Base-by-base conservation (phyloP, 2,329 filamentous ascomycete genomes). In the Exserohilum turcica region DNA sequence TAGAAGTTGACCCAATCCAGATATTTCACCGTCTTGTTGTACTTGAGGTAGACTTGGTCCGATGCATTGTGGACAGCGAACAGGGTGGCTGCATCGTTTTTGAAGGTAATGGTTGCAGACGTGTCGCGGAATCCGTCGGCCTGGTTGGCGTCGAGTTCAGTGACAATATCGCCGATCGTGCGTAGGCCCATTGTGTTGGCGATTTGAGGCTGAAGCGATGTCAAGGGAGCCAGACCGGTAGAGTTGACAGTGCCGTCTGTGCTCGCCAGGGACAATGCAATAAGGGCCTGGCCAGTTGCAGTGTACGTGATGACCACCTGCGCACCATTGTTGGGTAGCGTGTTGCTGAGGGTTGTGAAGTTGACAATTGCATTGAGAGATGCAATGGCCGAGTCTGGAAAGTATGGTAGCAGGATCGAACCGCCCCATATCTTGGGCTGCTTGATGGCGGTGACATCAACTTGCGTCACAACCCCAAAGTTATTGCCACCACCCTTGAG, bases 401-500 rank as follows among this genome's bases (percentile, higher is more conserved):
- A 32, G 29, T 32, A 32, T 9, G 29, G 29, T 5, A 32, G 29
- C 29, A 32, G 29, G 12, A 32, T 32, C 29, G 29, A 32, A 9
- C 29, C 29, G 29, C 29, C 29, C 29, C 29, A 32, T 6, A 32
- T 32, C 29, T 32, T 32, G 8, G 29, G 29, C 29, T 32, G 29
- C 29, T 32, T 10, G 13, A 32, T 32, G 5, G 9, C 29, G 29
- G 13, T 9, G 8, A 32, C 29, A 15, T 58, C 50, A 29, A 64
- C 50, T 15, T 49, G 31, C 5, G 60, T 66, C 9, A 66, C 59
- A 12, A 68, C 60, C 21, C 64, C 77, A 36, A 65, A 70, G 31
- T 66, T 67, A 19, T 56, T 56, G 1, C 59, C 57, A 18, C 65
- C 67, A 13, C 73, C 73, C 43, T 70, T 68, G 6, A 75, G 56